Conservation (phyloP, 257 asterid genomes). For the Nicotiana obtusifolia region DNA sequence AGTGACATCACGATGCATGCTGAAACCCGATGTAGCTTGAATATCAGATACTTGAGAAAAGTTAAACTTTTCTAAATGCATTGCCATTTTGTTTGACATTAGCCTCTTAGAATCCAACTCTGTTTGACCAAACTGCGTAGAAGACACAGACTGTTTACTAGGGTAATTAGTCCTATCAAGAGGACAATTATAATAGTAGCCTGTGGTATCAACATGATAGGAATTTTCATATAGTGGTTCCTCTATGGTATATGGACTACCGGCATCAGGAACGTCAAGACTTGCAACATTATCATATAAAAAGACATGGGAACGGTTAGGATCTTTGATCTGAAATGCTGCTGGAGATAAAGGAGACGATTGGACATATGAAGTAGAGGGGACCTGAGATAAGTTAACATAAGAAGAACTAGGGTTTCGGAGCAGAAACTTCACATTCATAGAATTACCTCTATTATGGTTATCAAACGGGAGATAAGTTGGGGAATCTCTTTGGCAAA, state of each 20-base stretch:
- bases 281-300: constrained; percentile 23
- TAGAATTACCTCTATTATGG: constrained; percentile 26
- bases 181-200: constrained; percentile 27
- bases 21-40: constrained; percentile 18
- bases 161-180: constrained; percentile 26
- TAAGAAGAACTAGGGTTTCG: constrained; percentile 24
- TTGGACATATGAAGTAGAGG: constrained; percentile 25
- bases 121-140: constrained; percentile 28
- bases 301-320: constrained; percentile 25
- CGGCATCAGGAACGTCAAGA: constrained; percentile 22
- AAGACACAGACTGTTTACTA: constrained; percentile 28
- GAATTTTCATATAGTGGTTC: constrained; percentile 26
- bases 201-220: constrained; percentile 27
- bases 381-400: constrained; percentile 24
- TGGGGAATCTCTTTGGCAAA: constrained; percentile 37
- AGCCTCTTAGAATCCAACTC: constrained; percentile 20
- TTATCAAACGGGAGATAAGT: constrained; percentile 34
- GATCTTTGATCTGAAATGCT: constrained; percentile 24
- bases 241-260: constrained; percentile 20
- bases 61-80: constrained; percentile 27
- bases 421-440: constrained; percentile 22
- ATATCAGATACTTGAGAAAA: constrained; percentile 23
- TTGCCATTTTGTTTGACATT: constrained; percentile 15
- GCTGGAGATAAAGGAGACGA: constrained; percentile 36
- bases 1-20: constrained; percentile 15